Percentiles rank a stretch among this genome's conserved stretches.
Evolutionary conservation across 2,329 filamentous ascomycete genomes (phyloP).

Genomic region (Cladobotryum mycophilum): DNA sequence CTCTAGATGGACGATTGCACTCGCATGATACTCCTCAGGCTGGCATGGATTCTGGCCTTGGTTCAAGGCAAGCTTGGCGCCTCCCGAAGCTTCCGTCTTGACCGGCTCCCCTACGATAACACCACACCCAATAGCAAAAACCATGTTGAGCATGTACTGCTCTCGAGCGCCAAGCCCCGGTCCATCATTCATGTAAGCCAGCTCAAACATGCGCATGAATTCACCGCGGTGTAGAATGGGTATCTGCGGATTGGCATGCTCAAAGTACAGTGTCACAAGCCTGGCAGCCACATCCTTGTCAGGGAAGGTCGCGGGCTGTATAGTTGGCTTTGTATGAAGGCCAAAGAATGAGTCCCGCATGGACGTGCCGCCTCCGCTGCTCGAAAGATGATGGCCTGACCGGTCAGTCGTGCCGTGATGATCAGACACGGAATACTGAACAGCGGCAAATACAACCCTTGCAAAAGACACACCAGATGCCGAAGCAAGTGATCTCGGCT

Average conservation of each 20-base stretch:
- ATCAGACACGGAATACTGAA: constrained; percentile 64
- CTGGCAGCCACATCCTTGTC: constrained; percentile 65
- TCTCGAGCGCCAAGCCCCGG: constrained; percentile 67
- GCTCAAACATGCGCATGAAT: constrained; percentile 83
- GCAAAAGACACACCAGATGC: constrained; percentile 92
- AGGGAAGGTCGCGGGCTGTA: constrained; percentile 80
- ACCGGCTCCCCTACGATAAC: constrained; percentile 72
- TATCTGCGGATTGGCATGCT: constrained; percentile 93
- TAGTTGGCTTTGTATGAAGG: constrained; percentile 83
- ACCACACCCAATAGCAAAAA: constrained; percentile 90
- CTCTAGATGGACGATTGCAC: constrained; percentile 86
- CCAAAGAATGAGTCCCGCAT: constrained; percentile 97
- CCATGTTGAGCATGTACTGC: constrained; percentile 93
- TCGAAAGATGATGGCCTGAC: constrained; percentile 16
- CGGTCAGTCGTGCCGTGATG: constrained; percentile 43
- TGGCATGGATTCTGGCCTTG: constrained; percentile 48
- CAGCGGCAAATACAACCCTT: constrained; percentile 85
- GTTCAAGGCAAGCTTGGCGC: constrained; percentile 25
- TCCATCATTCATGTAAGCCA: constrained; percentile 65
- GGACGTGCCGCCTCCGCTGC: constrained; percentile 53
- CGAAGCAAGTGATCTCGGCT: constrained; percentile 75
- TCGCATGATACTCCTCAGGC: constrained; percentile 93
- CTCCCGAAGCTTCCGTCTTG: constrained; percentile 38
- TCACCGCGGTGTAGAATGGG: constrained; percentile 84
- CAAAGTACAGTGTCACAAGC: constrained; percentile 81